Conservation (phyloP, 129 eudicot species). For the Flaveria bidentis region DNA sequence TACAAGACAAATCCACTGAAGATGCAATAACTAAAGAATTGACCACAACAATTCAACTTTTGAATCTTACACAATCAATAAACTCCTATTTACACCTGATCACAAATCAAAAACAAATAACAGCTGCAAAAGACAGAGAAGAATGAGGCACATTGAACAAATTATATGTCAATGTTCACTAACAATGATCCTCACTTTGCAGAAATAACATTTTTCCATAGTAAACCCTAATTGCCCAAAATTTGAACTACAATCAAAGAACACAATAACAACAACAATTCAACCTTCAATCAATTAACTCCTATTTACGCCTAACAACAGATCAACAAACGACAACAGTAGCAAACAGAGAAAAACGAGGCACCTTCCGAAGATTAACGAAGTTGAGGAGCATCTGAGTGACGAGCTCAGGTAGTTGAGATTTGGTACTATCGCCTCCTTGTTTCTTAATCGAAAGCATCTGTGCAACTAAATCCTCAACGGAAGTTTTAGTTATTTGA, state of each 20-base stretch:
- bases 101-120: neutral
- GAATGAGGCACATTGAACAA: conserved; percentile 27
- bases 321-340: neutral
- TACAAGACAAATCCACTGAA: neutral
- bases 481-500: conserved; percentile 51
- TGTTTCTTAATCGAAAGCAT: conserved; percentile 72
- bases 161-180: too few relatives aligned
- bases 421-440: conserved; percentile 37
- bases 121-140: neutral
- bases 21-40: neutral
- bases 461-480: conserved; percentile 61
- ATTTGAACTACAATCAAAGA: neutral
- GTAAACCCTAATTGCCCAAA: neutral
- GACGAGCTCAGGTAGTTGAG: conserved; percentile 70
- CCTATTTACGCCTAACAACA: conserved; percentile 9
- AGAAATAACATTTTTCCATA: neutral
- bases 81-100: neutral
- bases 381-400: conserved; percentile 83
- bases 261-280: neutral
- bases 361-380: conserved; percentile 88
- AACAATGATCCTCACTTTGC: neutral
- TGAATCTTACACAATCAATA: neutral
- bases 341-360: neutral
- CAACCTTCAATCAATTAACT: neutral
- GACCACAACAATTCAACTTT: neutral